These are phyloP conservation scores for Colletotrichum sp. DNA, from an alignment of 2,329 filamentous ascomycete species.

Conservation along the genomic window DNA sequence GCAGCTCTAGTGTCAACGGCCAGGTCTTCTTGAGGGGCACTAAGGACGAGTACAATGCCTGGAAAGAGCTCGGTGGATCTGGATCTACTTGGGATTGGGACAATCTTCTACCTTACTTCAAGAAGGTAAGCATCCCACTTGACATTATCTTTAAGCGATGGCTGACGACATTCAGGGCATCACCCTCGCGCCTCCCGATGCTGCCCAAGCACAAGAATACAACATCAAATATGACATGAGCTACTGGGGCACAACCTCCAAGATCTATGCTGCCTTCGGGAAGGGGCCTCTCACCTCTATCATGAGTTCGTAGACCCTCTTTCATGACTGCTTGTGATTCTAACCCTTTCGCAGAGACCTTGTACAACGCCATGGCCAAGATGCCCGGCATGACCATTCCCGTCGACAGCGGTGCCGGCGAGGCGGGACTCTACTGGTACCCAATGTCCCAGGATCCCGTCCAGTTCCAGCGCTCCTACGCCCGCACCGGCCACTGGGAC, in stretches of 20 bases:
- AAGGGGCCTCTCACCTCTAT: slow-evolving; percentile 14
- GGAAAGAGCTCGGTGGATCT: slow-evolving; percentile 47
- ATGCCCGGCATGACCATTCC: slow-evolving; percentile 29
- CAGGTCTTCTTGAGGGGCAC: slow-evolving; percentile 40
- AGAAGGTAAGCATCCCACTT: slow-evolving; percentile 34
- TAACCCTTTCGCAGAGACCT: neutral
- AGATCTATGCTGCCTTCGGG: slow-evolving; percentile 21
- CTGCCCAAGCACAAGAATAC: slow-evolving; percentile 17
- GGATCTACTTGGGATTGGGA: slow-evolving; percentile 47
- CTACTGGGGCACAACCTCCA: slow-evolving; percentile 24
- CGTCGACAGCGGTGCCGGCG: slow-evolving; percentile 27
- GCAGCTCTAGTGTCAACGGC: slow-evolving; percentile 43
- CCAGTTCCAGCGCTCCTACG: slow-evolving; percentile 26
- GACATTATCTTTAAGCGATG: no score
- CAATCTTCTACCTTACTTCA: slow-evolving; percentile 46
- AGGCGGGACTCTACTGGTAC: slow-evolving; percentile 31
- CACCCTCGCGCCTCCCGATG: slow-evolving; percentile 23
- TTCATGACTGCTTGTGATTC: fast-evolving
- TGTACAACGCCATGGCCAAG: slow-evolving; percentile 29
- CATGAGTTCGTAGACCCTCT: slow-evolving; percentile 11
- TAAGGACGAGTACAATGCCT: slow-evolving; percentile 45
- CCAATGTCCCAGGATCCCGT: slow-evolving; percentile 26
- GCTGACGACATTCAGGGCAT: slow-evolving; percentile 9
- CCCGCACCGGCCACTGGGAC: slow-evolving; percentile 29
- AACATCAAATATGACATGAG: slow-evolving; percentile 24